These are phyloP conservation scores for Gyrodon lividus DNA, from an alignment of 768 basidiomycete species.

Conservation along the genomic window DNA sequence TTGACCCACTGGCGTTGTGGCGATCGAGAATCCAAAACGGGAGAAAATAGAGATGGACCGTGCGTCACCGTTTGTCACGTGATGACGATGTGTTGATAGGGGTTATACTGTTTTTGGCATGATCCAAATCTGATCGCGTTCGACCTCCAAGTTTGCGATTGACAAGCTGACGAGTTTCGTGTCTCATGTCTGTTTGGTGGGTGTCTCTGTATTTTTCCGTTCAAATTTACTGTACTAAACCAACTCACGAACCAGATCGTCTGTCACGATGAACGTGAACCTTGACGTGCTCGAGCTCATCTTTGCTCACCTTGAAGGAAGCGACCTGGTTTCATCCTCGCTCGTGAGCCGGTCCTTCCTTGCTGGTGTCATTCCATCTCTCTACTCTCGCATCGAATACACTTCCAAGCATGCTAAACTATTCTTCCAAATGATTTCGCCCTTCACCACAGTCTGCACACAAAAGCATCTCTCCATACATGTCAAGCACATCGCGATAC, in stretches of 20 bases:
- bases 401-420: constrained; percentile 55
- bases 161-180: neutral
- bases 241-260: neutral
- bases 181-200: no score
- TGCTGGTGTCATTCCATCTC: constrained; percentile 57
- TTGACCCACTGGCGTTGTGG: constrained; percentile 2
- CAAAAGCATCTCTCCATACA: constrained; percentile 56
- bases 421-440: constrained; percentile 47
- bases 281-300: constrained; percentile 74
- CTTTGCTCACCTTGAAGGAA: constrained; percentile 48
- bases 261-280: constrained; percentile 60
- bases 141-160: neutral
- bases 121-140: neutral
- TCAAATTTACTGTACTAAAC: neutral
- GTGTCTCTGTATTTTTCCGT: no score
- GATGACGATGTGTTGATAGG: constrained; percentile 4
- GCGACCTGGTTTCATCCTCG: constrained; percentile 58
- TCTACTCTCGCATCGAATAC: constrained; percentile 61
- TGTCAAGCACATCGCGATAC: constrained; percentile 59
- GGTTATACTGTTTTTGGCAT: constrained; percentile 4
- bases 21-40: constrained; percentile 20
- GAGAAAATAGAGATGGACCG: constrained; percentile 19
- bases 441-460: constrained; percentile 56
- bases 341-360: constrained; percentile 68
- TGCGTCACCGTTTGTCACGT: constrained; percentile 17